Conservation (phyloP, 257 asterid species). For the Penstemon eatonii region DNA sequence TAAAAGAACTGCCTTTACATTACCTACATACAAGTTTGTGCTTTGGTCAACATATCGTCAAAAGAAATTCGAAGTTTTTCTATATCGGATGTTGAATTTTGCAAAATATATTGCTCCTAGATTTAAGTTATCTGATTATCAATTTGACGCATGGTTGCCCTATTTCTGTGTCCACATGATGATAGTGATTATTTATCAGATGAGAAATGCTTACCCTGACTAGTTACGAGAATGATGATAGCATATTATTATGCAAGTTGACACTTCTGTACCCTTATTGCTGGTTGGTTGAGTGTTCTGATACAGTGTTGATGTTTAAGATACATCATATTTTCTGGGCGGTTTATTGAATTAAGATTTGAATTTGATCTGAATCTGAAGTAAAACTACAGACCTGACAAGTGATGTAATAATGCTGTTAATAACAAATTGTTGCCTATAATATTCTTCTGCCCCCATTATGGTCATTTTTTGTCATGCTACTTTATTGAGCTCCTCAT, state of each 20-base stretch:
- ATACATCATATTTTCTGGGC: background rate
- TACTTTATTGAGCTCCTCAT: conserved; percentile 13
- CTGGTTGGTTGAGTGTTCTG: background rate
- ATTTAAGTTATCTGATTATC: too few relatives aligned
- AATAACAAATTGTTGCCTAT: conserved; percentile 1
- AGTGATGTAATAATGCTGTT: conserved; percentile 9
- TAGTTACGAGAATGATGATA: conserved; percentile 14
- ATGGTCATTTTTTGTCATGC: conserved; percentile 17
- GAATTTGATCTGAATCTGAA: conserved; percentile 4
- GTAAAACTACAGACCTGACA: conserved; percentile 9
- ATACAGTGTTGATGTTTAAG: background rate
- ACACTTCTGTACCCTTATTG: background rate
- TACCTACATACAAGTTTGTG: too few relatives aligned
- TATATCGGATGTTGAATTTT: background rate
- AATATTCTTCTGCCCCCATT: background rate
- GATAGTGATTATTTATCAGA: background rate
- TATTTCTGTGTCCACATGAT: too few relatives aligned
- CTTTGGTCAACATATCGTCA: background rate
- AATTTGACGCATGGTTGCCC: too few relatives aligned
- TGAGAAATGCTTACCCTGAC: conserved; percentile 5
- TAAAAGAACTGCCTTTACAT: too few relatives aligned
- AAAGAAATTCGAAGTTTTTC: background rate
- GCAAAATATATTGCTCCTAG: too few relatives aligned
- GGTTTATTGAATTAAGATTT: background rate
- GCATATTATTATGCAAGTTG: background rate